Evolutionary conservation across 495 filamentous ascomycete genomes (phyloP).

Genomic region (Xylaria sp.): DNA sequence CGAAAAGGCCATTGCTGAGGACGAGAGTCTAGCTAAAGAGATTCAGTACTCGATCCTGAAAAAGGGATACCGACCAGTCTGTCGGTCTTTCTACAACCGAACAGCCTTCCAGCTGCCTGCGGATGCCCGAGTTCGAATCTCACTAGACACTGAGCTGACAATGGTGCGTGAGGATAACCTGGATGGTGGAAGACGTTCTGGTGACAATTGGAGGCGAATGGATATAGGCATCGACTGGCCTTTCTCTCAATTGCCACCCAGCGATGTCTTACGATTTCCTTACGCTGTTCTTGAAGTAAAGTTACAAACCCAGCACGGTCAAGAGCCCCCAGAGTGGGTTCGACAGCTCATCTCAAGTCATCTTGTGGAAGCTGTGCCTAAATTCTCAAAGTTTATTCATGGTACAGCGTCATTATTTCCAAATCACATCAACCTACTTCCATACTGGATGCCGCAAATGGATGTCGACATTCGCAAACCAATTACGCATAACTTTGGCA

Average conservation of each 20-base stretch:
- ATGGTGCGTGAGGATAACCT: slow-evolving; percentile 96
- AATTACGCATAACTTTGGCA: slow-evolving; percentile 82
- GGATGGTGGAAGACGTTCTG: slow-evolving; percentile 76
- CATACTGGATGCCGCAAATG: slow-evolving; percentile 99
- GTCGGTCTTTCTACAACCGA: slow-evolving; percentile 94
- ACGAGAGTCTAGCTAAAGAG: slow-evolving; percentile 88
- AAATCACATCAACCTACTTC: slow-evolving; percentile 84
- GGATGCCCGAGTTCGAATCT: slow-evolving; percentile 95
- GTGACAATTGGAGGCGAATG: slow-evolving; percentile 94
- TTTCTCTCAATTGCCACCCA: slow-evolving; percentile 84
- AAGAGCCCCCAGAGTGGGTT: slow-evolving; percentile 96
- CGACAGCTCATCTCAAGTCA: slow-evolving; percentile 89
- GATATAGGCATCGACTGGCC: slow-evolving; percentile 98
- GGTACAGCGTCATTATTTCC: slow-evolving; percentile 88
- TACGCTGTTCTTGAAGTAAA: slow-evolving; percentile 98
- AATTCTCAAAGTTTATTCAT: slow-evolving; percentile 99
- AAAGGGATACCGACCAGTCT: slow-evolving; percentile 81
- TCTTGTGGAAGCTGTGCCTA: slow-evolving; percentile 95
- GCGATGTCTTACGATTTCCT: slow-evolving; percentile 89
- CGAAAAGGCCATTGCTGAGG: slow-evolving; percentile 83
- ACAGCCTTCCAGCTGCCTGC: slow-evolving; percentile 98
- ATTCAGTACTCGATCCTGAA: slow-evolving; percentile 92
- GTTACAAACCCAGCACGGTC: slow-evolving; percentile 95
- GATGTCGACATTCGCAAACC: slow-evolving; percentile 97
- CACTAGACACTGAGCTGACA: slow-evolving; percentile 92